A percentile compares a stretch with the other conserved stretches of the same genome.
phyloP scores from a whole-genome alignment of 192 early-diverging fungal species.

The Coemansia javaensis region DNA sequence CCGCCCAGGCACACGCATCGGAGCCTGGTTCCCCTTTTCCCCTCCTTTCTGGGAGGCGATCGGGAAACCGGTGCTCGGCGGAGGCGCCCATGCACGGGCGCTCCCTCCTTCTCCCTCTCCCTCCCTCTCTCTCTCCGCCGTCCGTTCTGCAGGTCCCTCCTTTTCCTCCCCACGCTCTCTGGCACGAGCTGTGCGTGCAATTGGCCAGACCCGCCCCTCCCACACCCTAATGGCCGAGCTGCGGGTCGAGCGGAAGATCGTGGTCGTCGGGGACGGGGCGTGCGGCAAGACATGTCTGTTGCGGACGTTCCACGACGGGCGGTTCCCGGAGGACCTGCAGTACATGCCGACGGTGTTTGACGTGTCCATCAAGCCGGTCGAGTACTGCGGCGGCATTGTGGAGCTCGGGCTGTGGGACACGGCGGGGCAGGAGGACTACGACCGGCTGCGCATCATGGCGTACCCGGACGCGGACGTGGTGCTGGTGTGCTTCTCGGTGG shows the following conservation, averaged over 20 bases:
- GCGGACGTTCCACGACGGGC: slow-evolving; percentile 74
- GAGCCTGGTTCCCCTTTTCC: no score
- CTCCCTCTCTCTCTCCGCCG: no score
- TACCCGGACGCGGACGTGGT: slow-evolving; percentile 94
- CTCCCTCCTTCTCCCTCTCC: no score
- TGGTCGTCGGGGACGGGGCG: slow-evolving; percentile 89
- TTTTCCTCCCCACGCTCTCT: no score
- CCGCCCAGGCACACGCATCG: no score
- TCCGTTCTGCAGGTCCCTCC: no score
- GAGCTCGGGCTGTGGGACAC: slow-evolving; percentile 97
- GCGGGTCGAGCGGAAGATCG: slow-evolving; percentile 65
- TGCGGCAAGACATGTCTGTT: slow-evolving; percentile 90
- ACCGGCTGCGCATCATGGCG: slow-evolving; percentile 84
- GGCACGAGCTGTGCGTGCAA: no score
- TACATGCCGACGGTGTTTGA: slow-evolving; percentile 95
- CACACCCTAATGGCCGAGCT: no score
- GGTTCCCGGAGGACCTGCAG: slow-evolving; percentile 65
- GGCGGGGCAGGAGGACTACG: slow-evolving; percentile 95
- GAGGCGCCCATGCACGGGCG: no score
- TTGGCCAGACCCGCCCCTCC: no score
- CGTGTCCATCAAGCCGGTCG: slow-evolving; percentile 84
- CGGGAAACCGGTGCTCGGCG: no score
- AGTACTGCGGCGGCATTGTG: slow-evolving; percentile 70
- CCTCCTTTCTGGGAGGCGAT: no score
- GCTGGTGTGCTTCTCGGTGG: slow-evolving; percentile 88